A percentile compares a stretch with the other conserved stretches of the same genome.
phyloP scores from a whole-genome alignment of 2,329 filamentous ascomycete species.

The Cadophora malorum region DNA sequence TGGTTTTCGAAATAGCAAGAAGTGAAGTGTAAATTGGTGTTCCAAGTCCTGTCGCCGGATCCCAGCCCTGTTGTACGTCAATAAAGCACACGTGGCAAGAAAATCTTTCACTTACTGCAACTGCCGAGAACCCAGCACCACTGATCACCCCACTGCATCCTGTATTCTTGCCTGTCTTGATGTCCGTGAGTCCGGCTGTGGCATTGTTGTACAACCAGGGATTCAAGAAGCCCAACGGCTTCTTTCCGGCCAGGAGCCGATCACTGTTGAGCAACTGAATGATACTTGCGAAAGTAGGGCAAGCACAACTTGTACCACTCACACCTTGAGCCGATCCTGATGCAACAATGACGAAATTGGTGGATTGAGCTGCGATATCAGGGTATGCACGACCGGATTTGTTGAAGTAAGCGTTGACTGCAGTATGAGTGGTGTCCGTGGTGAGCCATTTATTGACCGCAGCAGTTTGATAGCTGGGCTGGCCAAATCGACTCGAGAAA shows the following conservation, averaged over 20 bases:
- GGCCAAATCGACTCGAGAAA: slow-evolving; percentile 52
- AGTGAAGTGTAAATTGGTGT: slow-evolving; percentile 47
- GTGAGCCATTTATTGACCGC: slow-evolving; percentile 53
- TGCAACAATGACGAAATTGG: slow-evolving; percentile 56
- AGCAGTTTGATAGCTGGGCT: slow-evolving; percentile 50
- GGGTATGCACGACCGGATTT: slow-evolving; percentile 55
- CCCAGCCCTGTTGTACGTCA: slow-evolving; percentile 47
- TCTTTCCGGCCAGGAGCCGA: slow-evolving; percentile 57
- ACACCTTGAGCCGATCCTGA: slow-evolving; percentile 48
- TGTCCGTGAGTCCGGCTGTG: slow-evolving; percentile 50
- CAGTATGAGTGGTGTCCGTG: slow-evolving; percentile 53
- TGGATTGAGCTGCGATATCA: slow-evolving; percentile 62
- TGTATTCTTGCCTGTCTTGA: slow-evolving; percentile 48
- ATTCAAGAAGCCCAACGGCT: slow-evolving; percentile 52
- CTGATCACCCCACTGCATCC: slow-evolving; percentile 46
- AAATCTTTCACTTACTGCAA: slow-evolving; percentile 23
- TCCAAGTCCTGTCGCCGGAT: slow-evolving; percentile 55
- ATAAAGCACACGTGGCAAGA: not conserved
- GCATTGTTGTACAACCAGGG: slow-evolving; percentile 51
- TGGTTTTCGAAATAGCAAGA: slow-evolving; percentile 25
- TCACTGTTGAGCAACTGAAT: slow-evolving; percentile 69
- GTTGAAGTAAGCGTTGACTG: slow-evolving; percentile 55
- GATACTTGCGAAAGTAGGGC: slow-evolving; percentile 63
- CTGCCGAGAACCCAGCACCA: slow-evolving; percentile 37
- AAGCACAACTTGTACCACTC: slow-evolving; percentile 59